Evolutionary conservation across 306 rosid genomes (phyloP), one percentile per base, ranked within the genome.

Genomic region (Sophora flavescens): DNA sequence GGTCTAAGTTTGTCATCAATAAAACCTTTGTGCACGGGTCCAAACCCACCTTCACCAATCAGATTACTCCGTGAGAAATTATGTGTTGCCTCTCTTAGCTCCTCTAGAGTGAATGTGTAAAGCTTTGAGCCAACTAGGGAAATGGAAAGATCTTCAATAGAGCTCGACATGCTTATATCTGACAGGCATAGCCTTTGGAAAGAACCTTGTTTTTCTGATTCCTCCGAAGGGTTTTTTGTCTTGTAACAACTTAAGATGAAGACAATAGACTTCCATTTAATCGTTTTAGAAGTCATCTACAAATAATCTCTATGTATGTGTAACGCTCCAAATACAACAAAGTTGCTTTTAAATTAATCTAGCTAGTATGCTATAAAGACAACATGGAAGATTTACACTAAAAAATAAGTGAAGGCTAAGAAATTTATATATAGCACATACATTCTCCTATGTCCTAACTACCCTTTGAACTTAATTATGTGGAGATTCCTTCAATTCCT

Each of bases 31-130:
- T 84, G 88, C 38, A 93, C 98, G 0, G 93, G 96, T 30, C 97
- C 98, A 64, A 93, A 93, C 48, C 98, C 98, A 0, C 98, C 97
- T 75, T 91, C 97, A 16, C 98, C 98, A 5, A 93, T 84, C 76
- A 87, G 42, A 85, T 87, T 90, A 74, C 87, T 88, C 86, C 91
- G 61, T 22, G 92, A 78, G 79, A 93, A 91, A 58, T 71, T 63
- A 65, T 86, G 83, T 4, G 98, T 93, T 35, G 89, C 87, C 76
- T 81, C 91, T 63, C 75, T 64, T 8, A 93, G 84, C 89, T 93
- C 93, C 0, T 87, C 85, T 2, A 93, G 74, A 6, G 89, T 84
- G 77, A 93, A 93, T 28, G 82, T 76, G 26, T 89, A 83, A 48
- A 93, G 93, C 8, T 86, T 88, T 35, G 89, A 69, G 35, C 93